Percentiles rank a stretch among this genome's conserved stretches.
Conservation (phyloP, 73 alveolate genomes). For the Tetrahymena borealis region DNA sequence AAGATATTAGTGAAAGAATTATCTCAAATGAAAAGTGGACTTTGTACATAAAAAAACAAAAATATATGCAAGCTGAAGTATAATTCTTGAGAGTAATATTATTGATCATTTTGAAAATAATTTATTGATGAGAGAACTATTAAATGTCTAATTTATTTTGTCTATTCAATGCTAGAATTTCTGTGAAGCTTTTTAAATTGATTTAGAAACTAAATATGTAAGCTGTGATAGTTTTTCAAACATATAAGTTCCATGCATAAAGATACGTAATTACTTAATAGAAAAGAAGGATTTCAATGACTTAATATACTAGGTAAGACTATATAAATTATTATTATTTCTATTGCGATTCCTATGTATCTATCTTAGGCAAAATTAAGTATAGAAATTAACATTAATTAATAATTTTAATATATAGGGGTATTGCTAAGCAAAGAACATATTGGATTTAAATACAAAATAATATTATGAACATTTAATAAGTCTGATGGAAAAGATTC, state of each 20-base stretch:
- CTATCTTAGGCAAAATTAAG: too few relatives aligned
- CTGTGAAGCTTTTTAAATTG: neutral
- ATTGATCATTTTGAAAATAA: neutral
- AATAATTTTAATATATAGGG: neutral
- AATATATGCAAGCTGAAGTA: neutral
- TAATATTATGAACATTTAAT: neutral
- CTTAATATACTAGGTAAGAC: neutral
- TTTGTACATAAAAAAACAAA: neutral
- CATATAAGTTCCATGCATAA: neutral
- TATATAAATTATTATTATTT: neutral
- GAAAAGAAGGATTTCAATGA: neutral
- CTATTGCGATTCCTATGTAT: neutral
- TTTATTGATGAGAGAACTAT: too few relatives aligned
- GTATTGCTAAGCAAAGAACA: neutral
- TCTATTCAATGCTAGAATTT: neutral
- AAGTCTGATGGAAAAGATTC: neutral
- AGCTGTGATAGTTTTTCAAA: neutral
- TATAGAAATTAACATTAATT: neutral
- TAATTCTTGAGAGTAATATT: neutral
- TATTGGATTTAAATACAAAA: neutral
- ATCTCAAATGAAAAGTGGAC: neutral
- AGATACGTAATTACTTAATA: neutral
- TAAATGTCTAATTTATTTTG: too few relatives aligned
- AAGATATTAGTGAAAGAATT: neutral
- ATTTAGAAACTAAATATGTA: neutral